phyloP scores from a whole-genome alignment of 73 alveolate genomes.

The Stentor roeselii region DNA sequence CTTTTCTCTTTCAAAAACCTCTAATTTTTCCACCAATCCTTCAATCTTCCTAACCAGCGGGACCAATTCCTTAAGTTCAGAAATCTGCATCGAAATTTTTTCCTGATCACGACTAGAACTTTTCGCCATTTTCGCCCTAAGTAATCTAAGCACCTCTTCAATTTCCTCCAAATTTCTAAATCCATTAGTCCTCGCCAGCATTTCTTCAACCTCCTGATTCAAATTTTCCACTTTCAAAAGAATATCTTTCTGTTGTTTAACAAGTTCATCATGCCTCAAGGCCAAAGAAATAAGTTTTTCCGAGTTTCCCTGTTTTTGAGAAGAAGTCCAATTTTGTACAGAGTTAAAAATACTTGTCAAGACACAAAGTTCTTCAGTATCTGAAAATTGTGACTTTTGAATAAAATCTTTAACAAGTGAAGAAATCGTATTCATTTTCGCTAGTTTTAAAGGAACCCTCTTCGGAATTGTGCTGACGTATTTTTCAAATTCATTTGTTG shows the following conservation, averaged over 20 bases:
- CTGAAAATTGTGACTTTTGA: not conserved
- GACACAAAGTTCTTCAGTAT: not conserved
- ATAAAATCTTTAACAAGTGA: not conserved
- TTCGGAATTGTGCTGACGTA: constrained; percentile 4
- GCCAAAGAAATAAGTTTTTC: not conserved
- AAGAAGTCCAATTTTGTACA: not conserved
- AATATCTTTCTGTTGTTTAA: not conserved
- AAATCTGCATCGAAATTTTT: not conserved
- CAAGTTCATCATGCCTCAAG: not conserved
- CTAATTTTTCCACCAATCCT: not conserved
- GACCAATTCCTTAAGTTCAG: not conserved
- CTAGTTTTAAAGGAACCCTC: not conserved
- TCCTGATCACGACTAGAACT: not conserved
- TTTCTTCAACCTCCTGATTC: not conserved
- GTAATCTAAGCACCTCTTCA: not conserved
- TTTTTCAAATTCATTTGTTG: constrained; percentile 23
- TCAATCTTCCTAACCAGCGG: not conserved
- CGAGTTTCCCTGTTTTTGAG: not conserved
- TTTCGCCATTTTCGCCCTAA: not conserved
- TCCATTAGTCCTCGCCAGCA: not conserved
- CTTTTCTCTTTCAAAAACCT: not conserved
- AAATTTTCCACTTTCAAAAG: not conserved
- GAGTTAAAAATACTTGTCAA: not conserved
- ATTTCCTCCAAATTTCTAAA: not conserved
- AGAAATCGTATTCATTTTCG: not conserved